Conservation (phyloP, 139 green algal species). For the Limnomonas spitsbergensis region DNA sequence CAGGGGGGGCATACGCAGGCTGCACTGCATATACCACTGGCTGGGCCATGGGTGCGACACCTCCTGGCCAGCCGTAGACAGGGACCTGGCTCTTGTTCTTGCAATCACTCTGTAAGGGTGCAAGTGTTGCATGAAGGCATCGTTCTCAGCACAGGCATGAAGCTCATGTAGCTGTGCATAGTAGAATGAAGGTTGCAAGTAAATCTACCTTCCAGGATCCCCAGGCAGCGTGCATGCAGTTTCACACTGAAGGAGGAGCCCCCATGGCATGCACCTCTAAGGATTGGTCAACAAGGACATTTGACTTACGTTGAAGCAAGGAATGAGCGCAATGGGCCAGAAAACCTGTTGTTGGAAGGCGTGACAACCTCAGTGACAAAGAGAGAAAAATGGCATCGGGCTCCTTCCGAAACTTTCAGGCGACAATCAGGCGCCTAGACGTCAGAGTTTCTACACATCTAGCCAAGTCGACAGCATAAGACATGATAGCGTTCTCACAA, state of each 20-base stretch:
- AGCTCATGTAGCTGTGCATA: background rate
- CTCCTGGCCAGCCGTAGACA: background rate
- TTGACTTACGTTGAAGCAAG: too few species aligned
- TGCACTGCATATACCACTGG: background rate
- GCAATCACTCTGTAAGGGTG: background rate
- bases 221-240: background rate
- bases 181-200: background rate
- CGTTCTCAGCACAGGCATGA: background rate
- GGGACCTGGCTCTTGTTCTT: conserved; percentile 1
- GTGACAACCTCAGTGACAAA: too few species aligned
- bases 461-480: too few species aligned
- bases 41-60: background rate
- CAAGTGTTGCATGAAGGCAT: background rate
- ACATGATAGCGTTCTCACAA: background rate
- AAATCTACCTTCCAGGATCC: background rate
- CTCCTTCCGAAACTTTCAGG: too few species aligned
- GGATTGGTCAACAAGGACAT: too few species aligned
- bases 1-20: background rate
- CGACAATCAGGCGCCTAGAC: too few species aligned
- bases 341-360: background rate
- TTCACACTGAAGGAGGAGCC: too few species aligned
- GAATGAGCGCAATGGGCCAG: conserved; percentile 12
- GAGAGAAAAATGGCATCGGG: too few species aligned
- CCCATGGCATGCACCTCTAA: too few species aligned
- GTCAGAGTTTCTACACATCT: too few species aligned